A percentile compares a stretch with the other conserved stretches of the same genome.
These are phyloP conservation scores for Fagopyrum esculentum DNA, from an alignment of 148 eudicot genomes.

Conservation along the genomic window DNA sequence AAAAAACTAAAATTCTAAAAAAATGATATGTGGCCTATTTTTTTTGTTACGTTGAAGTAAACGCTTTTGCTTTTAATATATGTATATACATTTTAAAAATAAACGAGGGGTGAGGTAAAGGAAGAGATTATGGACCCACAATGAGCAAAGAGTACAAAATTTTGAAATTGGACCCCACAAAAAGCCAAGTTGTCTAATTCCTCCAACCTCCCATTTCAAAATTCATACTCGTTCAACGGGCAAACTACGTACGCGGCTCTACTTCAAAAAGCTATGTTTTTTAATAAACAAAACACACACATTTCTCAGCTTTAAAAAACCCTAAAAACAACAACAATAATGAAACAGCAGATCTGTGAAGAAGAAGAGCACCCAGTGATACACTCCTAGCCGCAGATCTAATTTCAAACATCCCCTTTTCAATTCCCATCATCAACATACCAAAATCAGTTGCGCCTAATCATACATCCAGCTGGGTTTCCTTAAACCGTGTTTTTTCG, in stretches of 20 bases:
- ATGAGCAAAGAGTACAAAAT: neutral
- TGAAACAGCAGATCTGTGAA: neutral
- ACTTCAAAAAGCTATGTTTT: neutral
- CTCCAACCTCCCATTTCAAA: neutral
- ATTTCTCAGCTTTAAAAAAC: neutral
- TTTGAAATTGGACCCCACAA: neutral
- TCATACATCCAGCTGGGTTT: neutral
- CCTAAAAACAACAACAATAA: neutral
- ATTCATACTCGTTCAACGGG: conserved; percentile 4
- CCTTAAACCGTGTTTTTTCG: neutral
- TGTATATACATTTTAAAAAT: no score
- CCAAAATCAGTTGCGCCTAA: neutral
- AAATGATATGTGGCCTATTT: no score
- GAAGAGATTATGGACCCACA: no score
- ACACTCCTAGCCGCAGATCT: neutral
- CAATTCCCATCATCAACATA: neutral
- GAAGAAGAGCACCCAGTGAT: neutral
- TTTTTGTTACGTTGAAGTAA: no score
- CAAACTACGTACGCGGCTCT: conserved; percentile 10
- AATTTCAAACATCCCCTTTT: neutral
- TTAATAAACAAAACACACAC: neutral
- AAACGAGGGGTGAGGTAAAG: no score
- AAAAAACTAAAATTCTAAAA: no score
- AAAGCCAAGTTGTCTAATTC: neutral
- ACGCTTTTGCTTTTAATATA: no score